Conservation (phyloP, 257 asterid species). For the Handroanthus guayacan region DNA sequence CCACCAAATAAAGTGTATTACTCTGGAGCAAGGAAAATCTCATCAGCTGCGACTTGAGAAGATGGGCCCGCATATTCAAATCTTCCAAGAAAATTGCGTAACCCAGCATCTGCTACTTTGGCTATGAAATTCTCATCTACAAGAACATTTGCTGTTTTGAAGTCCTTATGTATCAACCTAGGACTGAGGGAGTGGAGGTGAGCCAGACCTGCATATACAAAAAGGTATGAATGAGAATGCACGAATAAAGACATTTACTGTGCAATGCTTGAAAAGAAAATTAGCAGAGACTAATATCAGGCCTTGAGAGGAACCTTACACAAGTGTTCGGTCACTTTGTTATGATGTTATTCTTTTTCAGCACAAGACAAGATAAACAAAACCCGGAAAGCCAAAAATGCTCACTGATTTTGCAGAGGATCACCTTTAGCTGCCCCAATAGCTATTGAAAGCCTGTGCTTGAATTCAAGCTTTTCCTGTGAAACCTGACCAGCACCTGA, state of each 20-base stretch:
- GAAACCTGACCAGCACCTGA: conserved; percentile 88
- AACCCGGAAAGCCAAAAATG: conserved; percentile 88
- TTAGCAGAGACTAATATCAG: conserved; percentile 26
- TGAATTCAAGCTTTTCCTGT: conserved; percentile 91
- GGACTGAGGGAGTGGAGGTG: conserved; percentile 92
- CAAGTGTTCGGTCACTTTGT: conserved; percentile 40
- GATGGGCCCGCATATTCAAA: conserved; percentile 80
- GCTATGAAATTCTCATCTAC: conserved; percentile 92
- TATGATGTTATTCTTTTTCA: conserved; percentile 37
- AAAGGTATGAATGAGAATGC: conserved; percentile 36
- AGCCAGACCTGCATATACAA: conserved; percentile 63
- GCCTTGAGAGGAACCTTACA: conserved; percentile 34
- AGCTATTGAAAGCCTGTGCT: conserved; percentile 94
- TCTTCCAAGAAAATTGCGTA: conserved; percentile 88
- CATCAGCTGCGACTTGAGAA: conserved; percentile 67
- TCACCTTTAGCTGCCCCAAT: conserved; percentile 99
- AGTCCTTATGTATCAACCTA: conserved; percentile 87
- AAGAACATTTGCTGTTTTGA: conserved; percentile 89
- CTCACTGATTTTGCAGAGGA: conserved; percentile 97
- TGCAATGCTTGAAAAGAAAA: conserved; percentile 29
- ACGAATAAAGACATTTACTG: conserved; percentile 24
- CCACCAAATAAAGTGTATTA: conserved; percentile 45
- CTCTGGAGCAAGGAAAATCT: conserved; percentile 89
- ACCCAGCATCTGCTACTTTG: conserved; percentile 93
- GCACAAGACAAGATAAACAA: conserved; percentile 56